These are phyloP conservation scores for Diaporthe capsici DNA, from an alignment of 2,329 filamentous ascomycete species.

Conservation along the genomic window DNA sequence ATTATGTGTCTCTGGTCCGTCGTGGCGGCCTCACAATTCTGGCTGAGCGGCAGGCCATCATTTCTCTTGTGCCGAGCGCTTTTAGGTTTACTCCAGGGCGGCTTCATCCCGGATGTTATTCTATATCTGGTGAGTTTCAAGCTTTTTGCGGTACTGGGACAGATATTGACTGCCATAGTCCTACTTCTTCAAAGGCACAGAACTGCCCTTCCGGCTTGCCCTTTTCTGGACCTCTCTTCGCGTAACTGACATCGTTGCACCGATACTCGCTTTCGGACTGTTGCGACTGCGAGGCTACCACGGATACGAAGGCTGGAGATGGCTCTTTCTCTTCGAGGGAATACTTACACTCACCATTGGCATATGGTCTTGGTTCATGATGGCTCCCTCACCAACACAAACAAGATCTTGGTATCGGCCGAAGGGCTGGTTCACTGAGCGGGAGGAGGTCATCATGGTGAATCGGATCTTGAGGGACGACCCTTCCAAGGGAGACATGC, in stretches of 20 bases:
- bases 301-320: constrained; percentile 55
- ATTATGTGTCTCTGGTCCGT: constrained; percentile 54
- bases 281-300: constrained; percentile 51
- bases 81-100: constrained; percentile 53
- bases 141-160: too few relatives aligned
- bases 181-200: constrained; percentile 53
- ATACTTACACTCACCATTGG: constrained; percentile 59
- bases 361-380: constrained; percentile 61
- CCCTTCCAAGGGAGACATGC: constrained; percentile 69
- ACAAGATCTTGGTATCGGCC: constrained; percentile 59
- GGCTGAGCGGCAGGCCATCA: constrained; percentile 47
- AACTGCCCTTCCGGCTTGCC: constrained; percentile 52
- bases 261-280: constrained; percentile 52
- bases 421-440: constrained; percentile 66
- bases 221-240: constrained; percentile 52
- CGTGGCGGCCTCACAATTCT: constrained; percentile 51
- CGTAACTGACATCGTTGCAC: constrained; percentile 50
- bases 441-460: constrained; percentile 70
- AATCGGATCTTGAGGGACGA: constrained; percentile 70
- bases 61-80: constrained; percentile 51
- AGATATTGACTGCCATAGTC: constrained; percentile 37
- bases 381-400: constrained; percentile 59
- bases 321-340: constrained; percentile 68
- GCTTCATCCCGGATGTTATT: constrained; percentile 54
- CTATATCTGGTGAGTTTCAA: constrained; percentile 47